phyloP scores from a whole-genome alignment of 116 monocot genomes.

The Thalassia testudinum region DNA sequence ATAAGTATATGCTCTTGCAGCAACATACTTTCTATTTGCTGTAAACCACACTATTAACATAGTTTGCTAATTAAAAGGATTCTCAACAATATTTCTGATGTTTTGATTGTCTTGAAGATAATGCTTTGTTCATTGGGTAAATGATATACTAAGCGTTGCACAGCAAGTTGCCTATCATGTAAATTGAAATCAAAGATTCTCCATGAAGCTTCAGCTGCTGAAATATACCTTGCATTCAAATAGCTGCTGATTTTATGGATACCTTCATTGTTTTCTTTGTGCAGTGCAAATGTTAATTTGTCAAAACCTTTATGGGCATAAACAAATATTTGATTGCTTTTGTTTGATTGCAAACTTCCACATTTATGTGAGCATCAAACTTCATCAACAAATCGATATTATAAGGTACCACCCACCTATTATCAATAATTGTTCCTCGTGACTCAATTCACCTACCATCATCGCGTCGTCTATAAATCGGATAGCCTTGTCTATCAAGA shows the following conservation, averaged over 20 bases:
- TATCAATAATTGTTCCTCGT: background rate
- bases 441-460: background rate
- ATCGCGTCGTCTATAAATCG: conserved; percentile 3
- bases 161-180: background rate
- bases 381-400: background rate
- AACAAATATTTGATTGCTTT: conserved; percentile 8
- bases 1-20: background rate
- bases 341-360: background rate
- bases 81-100: background rate
- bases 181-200: conserved; percentile 7
- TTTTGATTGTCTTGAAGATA: background rate
- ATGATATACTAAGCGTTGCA: background rate
- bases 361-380: conserved; percentile 4
- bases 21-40: background rate
- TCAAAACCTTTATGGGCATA: conserved; percentile 5
- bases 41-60: conserved; percentile 5
- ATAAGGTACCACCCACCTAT: conserved; percentile 3
- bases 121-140: background rate
- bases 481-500: background rate
- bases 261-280: background rate
- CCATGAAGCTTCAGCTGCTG: conserved; percentile 6
- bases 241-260: conserved; percentile 3
- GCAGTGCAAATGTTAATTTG: background rate
- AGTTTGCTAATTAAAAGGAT: background rate
- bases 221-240: conserved; percentile 4